Base-by-base conservation (phyloP, 331 rosid species). In the Malus hybrid region DNA sequence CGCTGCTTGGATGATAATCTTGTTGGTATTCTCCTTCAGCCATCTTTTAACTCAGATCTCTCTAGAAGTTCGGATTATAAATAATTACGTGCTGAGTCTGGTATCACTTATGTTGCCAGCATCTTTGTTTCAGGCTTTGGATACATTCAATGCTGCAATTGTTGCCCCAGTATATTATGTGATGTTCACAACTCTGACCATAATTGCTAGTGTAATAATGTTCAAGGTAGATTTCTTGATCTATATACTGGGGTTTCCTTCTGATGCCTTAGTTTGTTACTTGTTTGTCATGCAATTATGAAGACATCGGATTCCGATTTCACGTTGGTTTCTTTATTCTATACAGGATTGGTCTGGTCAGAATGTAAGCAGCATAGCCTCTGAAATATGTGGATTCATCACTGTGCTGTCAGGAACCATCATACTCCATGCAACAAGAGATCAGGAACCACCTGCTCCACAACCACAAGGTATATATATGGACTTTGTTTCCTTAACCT, bases 261-360 rank as follows among this genome's bases (percentile, higher is more conserved):
- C 68, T 29, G 67, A 66, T 44, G 61, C 69, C 42, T 58, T 75
- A 10, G 20, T 50, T 26, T 10, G 16, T 44, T 39, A 22, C 19
- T 58, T 19, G 30, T 73, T 48, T 44, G 46, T 9, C 48, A 19
- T 48, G 48, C 74, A 64, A 39, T 22, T 14, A 5, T 29, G 15
- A 10, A 50, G 61, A 58, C 6, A 1, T 46, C 30, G 48, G 73
- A 48, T 20, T 62, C 78, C 78, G 76, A 66, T 52, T 66, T 70
- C 68, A 52, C 62, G n/a, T 33, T 84, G 36, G 69, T 78, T 70
- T 24, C 36, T 73, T 24, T 73, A 53, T 79, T 58, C 26, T 61
- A 32, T 75, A 78, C 87, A 94, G 98, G 98, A 94, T 78, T 94
- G 98, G 98, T 90, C 89, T 46, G 95, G 95, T 75, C 98, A 94